phyloP scores from a whole-genome alignment of 1,284 basidiomycete species.

The Trichosporon sp. region DNA sequence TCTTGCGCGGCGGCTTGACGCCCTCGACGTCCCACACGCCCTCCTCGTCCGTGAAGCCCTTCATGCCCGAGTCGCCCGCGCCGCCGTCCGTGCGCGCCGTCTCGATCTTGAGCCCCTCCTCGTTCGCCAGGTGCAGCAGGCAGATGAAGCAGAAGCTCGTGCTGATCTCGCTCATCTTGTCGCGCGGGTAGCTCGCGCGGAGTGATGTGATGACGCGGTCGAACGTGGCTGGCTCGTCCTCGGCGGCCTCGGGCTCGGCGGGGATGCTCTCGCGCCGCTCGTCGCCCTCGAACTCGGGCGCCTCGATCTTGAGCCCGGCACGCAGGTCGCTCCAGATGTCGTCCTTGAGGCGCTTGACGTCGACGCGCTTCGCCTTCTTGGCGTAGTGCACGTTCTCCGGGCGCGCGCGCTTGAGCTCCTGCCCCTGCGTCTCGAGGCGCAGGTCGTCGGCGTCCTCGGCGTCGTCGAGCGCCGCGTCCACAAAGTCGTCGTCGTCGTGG shows the following conservation, averaged over 20 bases:
- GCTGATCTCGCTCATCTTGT: constrained; percentile 96
- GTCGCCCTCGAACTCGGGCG: background rate
- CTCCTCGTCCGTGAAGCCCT: constrained; percentile 34
- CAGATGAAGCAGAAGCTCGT: constrained; percentile 99
- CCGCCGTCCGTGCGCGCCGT: constrained; percentile 50
- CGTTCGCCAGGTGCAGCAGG: constrained; percentile 88
- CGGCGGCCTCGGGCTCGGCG: background rate
- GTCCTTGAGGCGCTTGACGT: constrained; percentile 94
- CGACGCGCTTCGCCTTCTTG: constrained; percentile 92
- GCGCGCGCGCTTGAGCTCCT: constrained; percentile 65
- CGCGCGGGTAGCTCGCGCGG: constrained; percentile 74
- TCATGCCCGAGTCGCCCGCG: constrained; percentile 46
- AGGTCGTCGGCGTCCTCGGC: constrained; percentile 67
- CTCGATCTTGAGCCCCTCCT: constrained; percentile 82
- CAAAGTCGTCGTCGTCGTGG: constrained; percentile 84
- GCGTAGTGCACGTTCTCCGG: constrained; percentile 93
- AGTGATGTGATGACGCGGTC: constrained; percentile 77
- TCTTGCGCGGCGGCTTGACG: background rate
- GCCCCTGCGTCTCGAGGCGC: constrained; percentile 71
- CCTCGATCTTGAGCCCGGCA: constrained; percentile 52
- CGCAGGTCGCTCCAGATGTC: constrained; percentile 93
- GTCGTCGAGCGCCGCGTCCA: constrained; percentile 70
- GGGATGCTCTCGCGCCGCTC: background rate
- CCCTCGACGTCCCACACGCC: constrained; percentile 6
- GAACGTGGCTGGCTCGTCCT: constrained; percentile 54